Percentiles rank a stretch among this genome's conserved stretches.
Evolutionary conservation across 768 basidiomycete species (phyloP).

Genomic region (Trametes cinnabarina): DNA sequence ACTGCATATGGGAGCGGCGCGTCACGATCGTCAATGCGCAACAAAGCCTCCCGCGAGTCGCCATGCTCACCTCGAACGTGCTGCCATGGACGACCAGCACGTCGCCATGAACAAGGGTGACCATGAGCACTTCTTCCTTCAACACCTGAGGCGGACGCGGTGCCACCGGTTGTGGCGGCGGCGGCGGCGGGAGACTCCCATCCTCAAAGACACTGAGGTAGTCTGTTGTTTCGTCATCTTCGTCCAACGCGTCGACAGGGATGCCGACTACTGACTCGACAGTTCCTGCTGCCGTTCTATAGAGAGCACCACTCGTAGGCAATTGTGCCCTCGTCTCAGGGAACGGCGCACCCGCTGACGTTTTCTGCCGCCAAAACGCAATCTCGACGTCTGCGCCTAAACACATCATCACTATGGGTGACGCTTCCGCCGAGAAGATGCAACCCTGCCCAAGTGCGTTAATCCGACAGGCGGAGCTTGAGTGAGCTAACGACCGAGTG

Average conservation of each 20-base stretch:
- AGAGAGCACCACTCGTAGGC: background rate
- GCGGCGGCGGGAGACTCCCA: too few relatives aligned
- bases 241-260: too few relatives aligned
- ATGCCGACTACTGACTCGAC: too few relatives aligned
- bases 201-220: too few relatives aligned
- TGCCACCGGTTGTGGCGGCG: background rate
- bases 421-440: background rate
- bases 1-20: conserved; percentile 6
- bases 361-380: background rate
- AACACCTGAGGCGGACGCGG: background rate
- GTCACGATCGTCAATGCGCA: background rate
- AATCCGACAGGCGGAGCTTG: too few relatives aligned
- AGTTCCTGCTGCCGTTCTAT: too few relatives aligned
- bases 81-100: conserved; percentile 36
- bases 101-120: conserved; percentile 42
- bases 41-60: background rate
- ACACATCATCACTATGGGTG: conserved; percentile 5
- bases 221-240: too few relatives aligned
- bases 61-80: conserved; percentile 40
- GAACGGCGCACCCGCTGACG: background rate
- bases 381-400: conserved; percentile 22
- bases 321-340: background rate
- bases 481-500: background rate
- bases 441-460: conserved; percentile 3
- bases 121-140: conserved; percentile 9